Percentiles rank a stretch among this genome's conserved stretches.
Conservation (phyloP, 352 stramenopile genomes). For the Phytophthora idaei region DNA sequence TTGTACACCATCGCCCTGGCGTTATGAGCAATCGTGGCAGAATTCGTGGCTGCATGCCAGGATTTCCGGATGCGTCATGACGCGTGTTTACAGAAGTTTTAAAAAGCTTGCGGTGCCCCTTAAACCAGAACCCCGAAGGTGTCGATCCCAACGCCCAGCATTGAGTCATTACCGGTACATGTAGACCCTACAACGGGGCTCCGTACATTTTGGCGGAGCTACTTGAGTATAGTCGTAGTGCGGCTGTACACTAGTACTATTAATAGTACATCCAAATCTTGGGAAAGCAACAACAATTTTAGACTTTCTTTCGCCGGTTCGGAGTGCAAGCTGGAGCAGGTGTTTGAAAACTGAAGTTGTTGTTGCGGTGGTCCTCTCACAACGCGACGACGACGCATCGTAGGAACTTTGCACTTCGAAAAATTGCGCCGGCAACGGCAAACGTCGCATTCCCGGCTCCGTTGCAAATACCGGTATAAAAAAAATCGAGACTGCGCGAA, state of each 20-base stretch:
- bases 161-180: constrained; percentile 10
- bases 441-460: constrained; percentile 26
- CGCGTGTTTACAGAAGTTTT: constrained; percentile 22
- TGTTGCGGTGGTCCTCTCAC: background rate
- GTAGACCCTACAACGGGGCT: too few species aligned
- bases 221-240: too few species aligned
- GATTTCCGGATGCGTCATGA: constrained; percentile 11
- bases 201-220: too few species aligned
- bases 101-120: background rate
- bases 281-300: constrained; percentile 18
- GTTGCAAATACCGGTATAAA: background rate
- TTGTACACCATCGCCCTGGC: constrained; percentile 5
- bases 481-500: constrained; percentile 1
- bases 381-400: constrained; percentile 20
- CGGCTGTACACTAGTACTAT: background rate
- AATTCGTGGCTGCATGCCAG: constrained; percentile 23
- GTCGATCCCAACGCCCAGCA: constrained; percentile 8
- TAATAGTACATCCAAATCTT: constrained; percentile 14
- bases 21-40: constrained; percentile 3
- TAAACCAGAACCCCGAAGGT: constrained; percentile 8
- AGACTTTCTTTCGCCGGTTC: constrained; percentile 10
- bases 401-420: constrained; percentile 11
- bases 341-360: constrained; percentile 33
- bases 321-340: background rate
- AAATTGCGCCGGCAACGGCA: constrained; percentile 1